Evolutionary conservation across 1,284 basidiomycete genomes (phyloP).

Genomic region (Cryptococcus hybrid): DNA sequence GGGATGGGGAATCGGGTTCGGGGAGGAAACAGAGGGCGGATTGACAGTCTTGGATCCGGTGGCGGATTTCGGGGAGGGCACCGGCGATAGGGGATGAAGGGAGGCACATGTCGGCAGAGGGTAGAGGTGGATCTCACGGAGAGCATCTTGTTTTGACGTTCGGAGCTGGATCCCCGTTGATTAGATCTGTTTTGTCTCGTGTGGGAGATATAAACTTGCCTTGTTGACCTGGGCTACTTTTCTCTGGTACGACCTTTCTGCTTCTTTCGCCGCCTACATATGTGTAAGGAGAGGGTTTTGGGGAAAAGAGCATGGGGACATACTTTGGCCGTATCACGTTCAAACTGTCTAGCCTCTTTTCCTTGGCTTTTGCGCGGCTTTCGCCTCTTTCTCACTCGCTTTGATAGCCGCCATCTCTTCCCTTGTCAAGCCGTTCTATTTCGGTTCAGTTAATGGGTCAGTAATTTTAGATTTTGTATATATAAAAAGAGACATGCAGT

Average conservation of each 20-base stretch:
- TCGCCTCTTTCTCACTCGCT: slow-evolving; percentile 18
- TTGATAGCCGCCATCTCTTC: not conserved
- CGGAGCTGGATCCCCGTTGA: slow-evolving; percentile 27
- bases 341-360: slow-evolving; percentile 28
- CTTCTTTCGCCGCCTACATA: slow-evolving; percentile 34
- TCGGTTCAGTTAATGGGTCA: no score
- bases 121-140: slow-evolving; percentile 45
- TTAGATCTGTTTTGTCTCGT: not conserved
- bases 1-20: slow-evolving; percentile 25
- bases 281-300: not conserved
- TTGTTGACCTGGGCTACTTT: slow-evolving; percentile 37
- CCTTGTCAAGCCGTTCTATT: not conserved
- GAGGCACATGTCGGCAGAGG: slow-evolving; percentile 34
- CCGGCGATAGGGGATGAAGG: slow-evolving; percentile 40
- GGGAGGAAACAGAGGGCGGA: slow-evolving; percentile 29
- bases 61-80: slow-evolving; percentile 37
- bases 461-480: no score
- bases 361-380: slow-evolving; percentile 21
- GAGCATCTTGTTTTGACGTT: slow-evolving; percentile 41
- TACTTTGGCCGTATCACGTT: slow-evolving; percentile 35
- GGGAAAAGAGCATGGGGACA: slow-evolving; percentile 5
- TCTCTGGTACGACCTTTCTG: slow-evolving; percentile 38
- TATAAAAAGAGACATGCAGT: not conserved
- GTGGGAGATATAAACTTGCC: slow-evolving; percentile 15
- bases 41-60: slow-evolving; percentile 30